Conservation (phyloP, 2,329 filamentous ascomycete species). For the Coleophoma crateriformis region DNA sequence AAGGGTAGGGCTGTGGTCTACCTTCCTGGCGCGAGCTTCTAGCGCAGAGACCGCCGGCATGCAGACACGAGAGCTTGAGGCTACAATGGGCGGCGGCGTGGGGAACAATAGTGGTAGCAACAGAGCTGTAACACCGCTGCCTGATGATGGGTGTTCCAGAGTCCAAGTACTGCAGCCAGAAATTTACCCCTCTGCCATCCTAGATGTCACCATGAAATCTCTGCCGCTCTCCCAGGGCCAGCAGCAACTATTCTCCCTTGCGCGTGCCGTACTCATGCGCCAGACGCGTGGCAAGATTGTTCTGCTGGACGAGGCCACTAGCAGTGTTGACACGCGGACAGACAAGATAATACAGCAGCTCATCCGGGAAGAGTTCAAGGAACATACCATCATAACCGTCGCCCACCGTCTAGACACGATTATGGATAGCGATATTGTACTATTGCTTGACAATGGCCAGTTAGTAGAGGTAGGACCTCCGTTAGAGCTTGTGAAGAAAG, state of each 20-base stretch:
- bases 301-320: constrained; percentile 34
- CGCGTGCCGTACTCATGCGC: constrained; percentile 1
- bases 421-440: constrained; percentile 35
- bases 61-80: too few species aligned
- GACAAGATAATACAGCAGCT: constrained; percentile 49
- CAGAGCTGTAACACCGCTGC: too few species aligned
- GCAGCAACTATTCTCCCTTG: constrained; percentile 24
- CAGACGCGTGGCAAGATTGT: constrained; percentile 1
- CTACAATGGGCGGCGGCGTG: too few species aligned
- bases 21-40: neutral
- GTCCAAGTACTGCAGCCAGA: too few species aligned
- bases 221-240: constrained; percentile 4
- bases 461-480: constrained; percentile 84
- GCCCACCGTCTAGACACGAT: constrained; percentile 27
- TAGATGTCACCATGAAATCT: constrained; percentile 5
- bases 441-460: constrained; percentile 36
- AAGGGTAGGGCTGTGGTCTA: constrained; percentile 51
- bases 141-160: too few species aligned
- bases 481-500: too few species aligned
- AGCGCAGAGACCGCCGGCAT: too few species aligned
- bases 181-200: constrained; percentile 23
- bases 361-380: constrained; percentile 44
- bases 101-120: too few species aligned
- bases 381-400: constrained; percentile 38
- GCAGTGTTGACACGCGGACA: constrained; percentile 50